Percentiles rank a stretch among this genome's conserved stretches.
phyloP scores from a whole-genome alignment of 75 land plant genomes.

The Pinus albicaulis region DNA sequence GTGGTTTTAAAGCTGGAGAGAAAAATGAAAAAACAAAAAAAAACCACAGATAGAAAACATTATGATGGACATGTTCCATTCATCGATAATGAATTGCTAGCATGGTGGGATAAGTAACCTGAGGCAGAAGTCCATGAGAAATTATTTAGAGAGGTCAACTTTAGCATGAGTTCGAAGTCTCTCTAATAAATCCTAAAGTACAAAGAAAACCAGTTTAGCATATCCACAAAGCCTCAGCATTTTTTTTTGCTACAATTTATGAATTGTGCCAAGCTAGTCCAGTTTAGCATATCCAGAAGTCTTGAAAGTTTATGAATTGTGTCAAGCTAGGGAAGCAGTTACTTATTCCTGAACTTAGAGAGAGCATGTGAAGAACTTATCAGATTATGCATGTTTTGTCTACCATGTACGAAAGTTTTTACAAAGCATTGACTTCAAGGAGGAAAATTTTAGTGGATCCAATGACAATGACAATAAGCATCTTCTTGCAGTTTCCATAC shows the following conservation, averaged over 20 bases:
- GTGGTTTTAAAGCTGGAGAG: not conserved
- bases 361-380: too few species aligned
- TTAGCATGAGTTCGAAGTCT: not conserved
- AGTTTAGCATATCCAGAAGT: too few species aligned
- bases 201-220: not conserved
- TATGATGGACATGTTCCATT: not conserved
- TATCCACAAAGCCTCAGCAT: not conserved
- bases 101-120: not conserved
- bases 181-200: not conserved
- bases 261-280: fast-evolving
- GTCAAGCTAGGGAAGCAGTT: too few species aligned
- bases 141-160: slow-evolving; percentile 1
- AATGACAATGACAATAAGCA: too few species aligned
- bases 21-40: not conserved
- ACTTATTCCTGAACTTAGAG: too few species aligned
- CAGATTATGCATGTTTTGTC: too few species aligned
- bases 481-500: too few species aligned
- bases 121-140: slow-evolving; percentile 5
- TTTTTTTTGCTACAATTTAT: too few species aligned
- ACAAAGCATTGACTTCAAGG: too few species aligned
- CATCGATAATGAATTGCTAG: not conserved
- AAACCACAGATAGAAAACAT: not conserved
- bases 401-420: too few species aligned
- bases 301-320: too few species aligned
- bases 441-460: too few species aligned